Conservation (phyloP, 257 asterid species). For the Ballota nigra region DNA sequence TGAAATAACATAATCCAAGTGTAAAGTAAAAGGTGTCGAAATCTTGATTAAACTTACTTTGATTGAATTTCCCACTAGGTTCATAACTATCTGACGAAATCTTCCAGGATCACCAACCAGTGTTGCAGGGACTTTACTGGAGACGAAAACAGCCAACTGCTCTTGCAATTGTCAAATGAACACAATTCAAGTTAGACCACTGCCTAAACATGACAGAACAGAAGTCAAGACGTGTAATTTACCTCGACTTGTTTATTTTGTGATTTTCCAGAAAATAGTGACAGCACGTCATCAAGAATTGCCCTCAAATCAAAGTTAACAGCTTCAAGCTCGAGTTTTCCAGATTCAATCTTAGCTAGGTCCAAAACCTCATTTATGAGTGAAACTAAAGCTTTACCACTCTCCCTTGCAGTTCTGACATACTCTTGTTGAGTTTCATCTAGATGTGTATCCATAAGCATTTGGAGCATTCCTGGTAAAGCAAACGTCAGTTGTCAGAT, state of each 20-base stretch:
- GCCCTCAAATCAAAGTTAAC: slow-evolving; percentile 41
- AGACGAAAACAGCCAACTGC: slow-evolving; percentile 90
- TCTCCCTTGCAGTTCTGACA: slow-evolving; percentile 93
- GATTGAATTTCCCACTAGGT: slow-evolving; percentile 91
- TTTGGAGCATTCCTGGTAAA: slow-evolving; percentile 84
- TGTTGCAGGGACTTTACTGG: slow-evolving; percentile 69
- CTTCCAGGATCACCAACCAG: slow-evolving; percentile 96
- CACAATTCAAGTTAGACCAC: not conserved
- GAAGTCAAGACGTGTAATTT: slow-evolving; percentile 11
- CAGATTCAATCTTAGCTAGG: slow-evolving; percentile 98
- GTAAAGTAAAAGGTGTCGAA: not conserved
- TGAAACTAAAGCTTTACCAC: slow-evolving; percentile 98
- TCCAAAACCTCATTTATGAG: slow-evolving; percentile 94
- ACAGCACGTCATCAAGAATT: slow-evolving; percentile 42
- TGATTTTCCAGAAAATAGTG: slow-evolving; percentile 78
- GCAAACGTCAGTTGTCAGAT: not conserved
- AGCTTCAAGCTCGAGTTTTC: slow-evolving; percentile 95
- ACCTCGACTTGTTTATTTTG: slow-evolving; percentile 96
- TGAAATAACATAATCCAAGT: too few relatives aligned
- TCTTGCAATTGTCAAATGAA: slow-evolving; percentile 21
- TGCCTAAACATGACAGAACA: slow-evolving; percentile 1
- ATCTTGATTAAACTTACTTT: slow-evolving; percentile 54
- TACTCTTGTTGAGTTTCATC: slow-evolving; percentile 97
- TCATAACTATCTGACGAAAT: slow-evolving; percentile 85
- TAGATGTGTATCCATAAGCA: slow-evolving; percentile 92